Evolutionary conservation across 257 asterid genomes (phyloP), one percentile per base, ranked within the genome.

Genomic region (Lithospermum erythrorhizon): DNA sequence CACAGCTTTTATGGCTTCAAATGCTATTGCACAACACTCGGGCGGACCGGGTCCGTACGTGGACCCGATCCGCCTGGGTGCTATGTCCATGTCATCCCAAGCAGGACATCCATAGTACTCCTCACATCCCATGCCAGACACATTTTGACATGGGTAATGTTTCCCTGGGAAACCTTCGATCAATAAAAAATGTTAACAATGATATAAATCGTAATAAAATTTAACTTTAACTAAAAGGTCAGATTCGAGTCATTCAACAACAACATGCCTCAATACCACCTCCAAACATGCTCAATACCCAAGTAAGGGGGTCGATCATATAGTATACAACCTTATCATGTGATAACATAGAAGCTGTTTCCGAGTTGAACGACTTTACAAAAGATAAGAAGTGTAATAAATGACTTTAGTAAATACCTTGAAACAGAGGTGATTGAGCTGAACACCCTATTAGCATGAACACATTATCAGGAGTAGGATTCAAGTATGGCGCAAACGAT

Each of bases 61-160:
- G 48, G 75, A 64, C 55, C 82, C 79, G 8, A 49, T 64, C 52
- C 71, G 67, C 15, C 75, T 80, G 0, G 88, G 83, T 37, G 73
- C 78, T 24, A 87, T 57, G 3, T 66, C 77, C 25, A 87, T 57
- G 3, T 66, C 30, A 41, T 82, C 77, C 96, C 98, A 91, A 7
- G 86, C 98, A n/a, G 93, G 88, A 63, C 98, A 91, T 20, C 66
- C 76, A 21, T 83, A 87, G 52, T 87, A 91, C 73, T 81, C 96
- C 62, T 87, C 96, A 23, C 96, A 91, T 20, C 98, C 91, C 64
- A 91, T 81, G 56, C 98, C 95, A 17, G 98, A 85, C 17, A 90
- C 90, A 27, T 90, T 83, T 21, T 83, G 70, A 57, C 98, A 90
- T 0, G 89, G 87, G 69, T 73, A 53, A 35, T 83, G 91, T 69